Percentiles rank a stretch among this genome's conserved stretches.
Conservation (phyloP, 305 asterid species). For the Rubia peregrina region DNA sequence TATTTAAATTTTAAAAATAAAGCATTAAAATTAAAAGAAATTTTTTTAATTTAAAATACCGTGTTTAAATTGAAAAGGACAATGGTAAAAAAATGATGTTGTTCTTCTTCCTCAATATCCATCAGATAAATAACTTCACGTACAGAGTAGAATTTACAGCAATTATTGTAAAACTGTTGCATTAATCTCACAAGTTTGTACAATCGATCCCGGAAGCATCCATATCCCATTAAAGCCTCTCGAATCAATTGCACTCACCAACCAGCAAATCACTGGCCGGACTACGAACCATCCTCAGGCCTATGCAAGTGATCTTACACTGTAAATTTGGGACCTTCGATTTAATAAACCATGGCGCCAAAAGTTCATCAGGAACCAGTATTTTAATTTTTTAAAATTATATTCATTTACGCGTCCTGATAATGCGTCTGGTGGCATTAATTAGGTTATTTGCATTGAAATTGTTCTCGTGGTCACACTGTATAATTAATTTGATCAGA, state of each 20-base stretch:
- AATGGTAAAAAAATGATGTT: too few relatives aligned
- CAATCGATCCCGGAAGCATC: not conserved
- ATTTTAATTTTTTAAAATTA: too few relatives aligned
- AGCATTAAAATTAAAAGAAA: too few relatives aligned
- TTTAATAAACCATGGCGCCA: not conserved
- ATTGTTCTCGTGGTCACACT: not conserved
- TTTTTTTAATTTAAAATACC: too few relatives aligned
- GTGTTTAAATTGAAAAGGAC: too few relatives aligned
- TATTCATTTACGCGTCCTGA: not conserved
- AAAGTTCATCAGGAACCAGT: too few relatives aligned
- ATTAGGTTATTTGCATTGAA: not conserved
- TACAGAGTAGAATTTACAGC: too few relatives aligned
- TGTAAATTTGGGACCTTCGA: constrained; percentile 5
- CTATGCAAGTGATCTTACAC: not conserved
- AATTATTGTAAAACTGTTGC: not conserved
- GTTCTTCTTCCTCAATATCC: too few relatives aligned
- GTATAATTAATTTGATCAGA: not conserved
- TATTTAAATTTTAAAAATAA: too few relatives aligned
- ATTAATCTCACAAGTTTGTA: not conserved
- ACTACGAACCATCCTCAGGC: constrained; percentile 11
- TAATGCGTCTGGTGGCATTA: not conserved
- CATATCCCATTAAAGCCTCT: not conserved
- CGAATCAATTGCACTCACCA: constrained; percentile 15
- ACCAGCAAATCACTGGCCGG: constrained; percentile 10
- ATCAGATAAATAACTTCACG: too few relatives aligned